Evolutionary conservation across 352 stramenopile species (phyloP), one percentile per base, ranked within the genome.

Genomic region (Pythium brassicae): DNA sequence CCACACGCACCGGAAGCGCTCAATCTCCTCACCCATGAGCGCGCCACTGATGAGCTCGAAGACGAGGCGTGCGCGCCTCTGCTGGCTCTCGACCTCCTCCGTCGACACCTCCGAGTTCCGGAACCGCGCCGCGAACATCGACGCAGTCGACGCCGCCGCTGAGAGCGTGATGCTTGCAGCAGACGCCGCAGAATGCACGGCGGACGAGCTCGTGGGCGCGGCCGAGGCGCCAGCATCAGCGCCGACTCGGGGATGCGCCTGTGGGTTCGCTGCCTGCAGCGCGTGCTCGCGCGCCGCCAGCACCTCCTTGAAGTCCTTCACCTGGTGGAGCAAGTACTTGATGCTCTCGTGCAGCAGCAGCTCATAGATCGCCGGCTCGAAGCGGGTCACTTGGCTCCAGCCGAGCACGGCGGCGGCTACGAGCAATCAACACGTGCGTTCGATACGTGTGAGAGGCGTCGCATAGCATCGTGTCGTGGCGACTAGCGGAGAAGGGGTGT

Each of bases 331-430:
- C 52, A 91, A 58, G 55, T 89, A 91, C 53, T 82, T 83, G 60
- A 86, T 50, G 45, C 69, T 74, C 57, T 87, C 81, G 43, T 89
- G 71, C 27, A 91, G 55, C 35, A 85, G 59, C 5, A 91, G 59
- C 56, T 87, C 81, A 63, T 84, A 82, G 20, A 89, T 83, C n/a
- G 49, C 63, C 22, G 80, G 74, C 35, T 86, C 73, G 53, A 83
- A 76, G 19, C 54, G 68, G 17, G 67, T 53, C 17, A 76, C 63
- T 42, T 86, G 68, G 44, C 68, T 74, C 80, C 80, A 91, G 6
- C 64, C 53, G 3, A 54, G 59, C 23, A 86, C 61, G 7, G 66
- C 72, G 26, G 55, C 60, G 20, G 70, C 78, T 85, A 47, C 50
- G 17, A 29, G 6, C 23, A 37, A 23, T 20, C 23, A 32, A 44